Conservation (phyloP, 306 rosid genomes). For the Rosa persica region DNA sequence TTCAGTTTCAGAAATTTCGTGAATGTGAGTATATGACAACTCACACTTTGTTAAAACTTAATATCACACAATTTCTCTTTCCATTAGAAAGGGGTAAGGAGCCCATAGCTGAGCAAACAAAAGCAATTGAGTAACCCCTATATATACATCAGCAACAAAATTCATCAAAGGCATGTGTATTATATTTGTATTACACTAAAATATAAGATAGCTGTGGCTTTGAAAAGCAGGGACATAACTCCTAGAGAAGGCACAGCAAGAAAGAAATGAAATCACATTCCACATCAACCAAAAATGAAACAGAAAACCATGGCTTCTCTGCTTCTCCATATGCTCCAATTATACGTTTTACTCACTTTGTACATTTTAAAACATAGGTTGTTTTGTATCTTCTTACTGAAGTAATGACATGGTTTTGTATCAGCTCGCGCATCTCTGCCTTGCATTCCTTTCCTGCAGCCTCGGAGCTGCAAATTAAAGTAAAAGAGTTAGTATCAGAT, state of each 20-base stretch:
- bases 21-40: background rate
- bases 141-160: constrained; percentile 52
- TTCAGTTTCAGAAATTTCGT: background rate
- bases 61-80: constrained; percentile 15
- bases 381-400: constrained; percentile 24
- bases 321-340: constrained; percentile 46
- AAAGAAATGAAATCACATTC: constrained; percentile 26
- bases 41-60: background rate
- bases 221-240: constrained; percentile 28
- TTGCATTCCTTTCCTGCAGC: constrained; percentile 60
- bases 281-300: constrained; percentile 33
- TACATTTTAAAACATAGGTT: constrained; percentile 33
- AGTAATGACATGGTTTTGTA: constrained; percentile 36
- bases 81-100: constrained; percentile 8
- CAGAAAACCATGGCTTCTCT: constrained; percentile 27
- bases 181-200: constrained; percentile 26
- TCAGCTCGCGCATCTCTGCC: constrained; percentile 51
- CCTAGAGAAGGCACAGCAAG: constrained; percentile 25
- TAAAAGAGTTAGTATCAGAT: constrained; percentile 14
- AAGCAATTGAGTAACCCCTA: constrained; percentile 32
- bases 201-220: constrained; percentile 34
- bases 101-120: constrained; percentile 40
- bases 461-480: constrained; percentile 59
- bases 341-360: constrained; percentile 29
- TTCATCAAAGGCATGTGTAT: constrained; percentile 29